Evolutionary conservation across 441 rosid genomes (phyloP).

Genomic region (Adansonia gregorii): DNA sequence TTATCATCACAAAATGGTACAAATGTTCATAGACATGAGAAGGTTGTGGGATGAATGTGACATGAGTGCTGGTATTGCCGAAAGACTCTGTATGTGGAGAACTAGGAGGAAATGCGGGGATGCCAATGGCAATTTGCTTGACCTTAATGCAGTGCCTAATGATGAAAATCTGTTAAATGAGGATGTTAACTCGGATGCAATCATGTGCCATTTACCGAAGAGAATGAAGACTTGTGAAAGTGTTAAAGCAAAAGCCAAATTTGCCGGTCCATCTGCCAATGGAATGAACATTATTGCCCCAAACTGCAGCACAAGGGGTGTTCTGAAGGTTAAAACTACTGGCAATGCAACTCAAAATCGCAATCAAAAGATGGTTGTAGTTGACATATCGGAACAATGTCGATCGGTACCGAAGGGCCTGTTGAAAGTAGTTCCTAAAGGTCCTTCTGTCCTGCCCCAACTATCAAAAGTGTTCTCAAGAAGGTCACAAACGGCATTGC

Average conservation of each 20-base stretch:
- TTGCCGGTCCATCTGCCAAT: slow-evolving; percentile 32
- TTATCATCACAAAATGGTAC: slow-evolving; percentile 54
- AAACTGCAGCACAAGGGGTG: slow-evolving; percentile 41
- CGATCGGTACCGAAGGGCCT: slow-evolving; percentile 59
- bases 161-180: slow-evolving; percentile 41
- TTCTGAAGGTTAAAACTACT: slow-evolving; percentile 47
- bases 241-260: slow-evolving; percentile 32
- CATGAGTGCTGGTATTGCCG: slow-evolving; percentile 32
- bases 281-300: slow-evolving; percentile 35
- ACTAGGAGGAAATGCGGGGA: slow-evolving; percentile 41
- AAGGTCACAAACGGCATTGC: slow-evolving; percentile 36
- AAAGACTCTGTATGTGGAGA: slow-evolving; percentile 53
- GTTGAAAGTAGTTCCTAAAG: slow-evolving; percentile 56
- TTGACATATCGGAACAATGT: slow-evolving; percentile 28
- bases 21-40: slow-evolving; percentile 50
- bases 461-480: slow-evolving; percentile 38
- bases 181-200: slow-evolving; percentile 36
- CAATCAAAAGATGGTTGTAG: slow-evolving; percentile 33
- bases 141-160: slow-evolving; percentile 60
- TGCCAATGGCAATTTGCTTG: slow-evolving; percentile 46
- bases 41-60: slow-evolving; percentile 51
- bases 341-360: slow-evolving; percentile 33
- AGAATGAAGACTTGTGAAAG: slow-evolving; percentile 36
- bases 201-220: slow-evolving; percentile 31
- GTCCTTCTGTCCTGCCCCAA: slow-evolving; percentile 37